Evolutionary conservation across 2,329 filamentous ascomycete genomes (phyloP), one percentile per base, ranked within the genome.

Genomic region (Samsoniella hepiali): DNA sequence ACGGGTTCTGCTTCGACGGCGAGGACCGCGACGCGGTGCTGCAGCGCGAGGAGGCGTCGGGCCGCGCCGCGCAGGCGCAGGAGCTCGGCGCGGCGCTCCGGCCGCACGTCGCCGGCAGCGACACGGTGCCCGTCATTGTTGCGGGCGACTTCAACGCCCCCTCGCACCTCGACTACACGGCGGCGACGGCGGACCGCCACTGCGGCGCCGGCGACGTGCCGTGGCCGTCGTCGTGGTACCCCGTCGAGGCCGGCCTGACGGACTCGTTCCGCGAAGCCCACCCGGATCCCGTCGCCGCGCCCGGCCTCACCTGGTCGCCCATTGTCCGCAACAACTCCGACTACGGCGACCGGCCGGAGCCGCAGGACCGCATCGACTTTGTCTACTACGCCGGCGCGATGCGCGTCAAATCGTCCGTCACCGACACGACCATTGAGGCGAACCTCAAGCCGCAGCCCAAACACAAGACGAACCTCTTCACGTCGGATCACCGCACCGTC

Each of bases 141-240:
- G 68, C 73, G 0, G 78, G 78, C 31, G 77, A 79, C 66, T 77
- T 79, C 63, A 78, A 78, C 65, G 75, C 78, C 0, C 78, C 78
- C 0, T 79, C 78, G 15, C 77, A 79, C 54, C 71, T 79, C 1
- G 77, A 79, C 69, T 80, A 72, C 69, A 74, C 72, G 2, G 29
- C 75, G 3, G 70, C 67, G 2, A 67, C 71, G 2, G 67, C 68
- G 29, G 66, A 72, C 2, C 70, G 69, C 62, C 72, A 79, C 68
- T 79, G 77, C 61, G 74, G 73, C 7, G 71, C 70, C 50, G 70
- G 67, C 4, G 62, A 68, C 32, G 66, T 78, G 1, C 66, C 65
- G 5, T 79, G 78, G 78, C 78, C 78, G 2, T 75, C 74, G 1
- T 79, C 78, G 0, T 63, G 67, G 1, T 64, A 72, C 3, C 72